Evolutionary conservation across 169 alveolate genomes (phyloP).

Genomic region (Babesia sp.): DNA sequence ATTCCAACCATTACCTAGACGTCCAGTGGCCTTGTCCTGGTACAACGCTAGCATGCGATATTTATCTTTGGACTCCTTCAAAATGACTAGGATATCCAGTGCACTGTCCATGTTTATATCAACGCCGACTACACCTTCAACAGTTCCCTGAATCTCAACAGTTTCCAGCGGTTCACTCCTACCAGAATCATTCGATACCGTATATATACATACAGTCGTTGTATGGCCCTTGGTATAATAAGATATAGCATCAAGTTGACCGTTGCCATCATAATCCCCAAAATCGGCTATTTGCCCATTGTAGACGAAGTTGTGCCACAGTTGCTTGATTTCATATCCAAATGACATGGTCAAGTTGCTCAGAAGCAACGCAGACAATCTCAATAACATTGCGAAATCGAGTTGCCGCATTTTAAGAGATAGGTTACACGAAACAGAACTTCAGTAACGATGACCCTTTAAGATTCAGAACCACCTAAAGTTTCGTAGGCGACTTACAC

Average conservation of each 20-base stretch:
- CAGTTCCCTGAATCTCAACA: conserved; percentile 56
- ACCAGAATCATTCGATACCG: neutral
- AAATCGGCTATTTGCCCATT: conserved; percentile 48
- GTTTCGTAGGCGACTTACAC: too few relatives aligned
- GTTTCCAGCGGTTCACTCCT: conserved; percentile 2
- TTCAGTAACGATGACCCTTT: neutral
- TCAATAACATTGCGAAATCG: neutral
- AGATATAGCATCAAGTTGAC: conserved; percentile 32
- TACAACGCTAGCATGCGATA: conserved; percentile 35
- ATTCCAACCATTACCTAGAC: conserved; percentile 32
- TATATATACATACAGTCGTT: conserved; percentile 6
- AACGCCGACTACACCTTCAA: conserved; percentile 62
- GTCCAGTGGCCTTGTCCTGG: conserved; percentile 11
- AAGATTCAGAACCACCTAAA: neutral
- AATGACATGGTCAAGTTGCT: neutral
- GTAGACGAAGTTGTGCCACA: conserved; percentile 8
- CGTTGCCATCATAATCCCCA: conserved; percentile 61
- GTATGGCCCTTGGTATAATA: neutral
- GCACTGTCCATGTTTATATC: conserved; percentile 70
- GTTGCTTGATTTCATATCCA: conserved; percentile 23
- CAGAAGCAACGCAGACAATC: neutral
- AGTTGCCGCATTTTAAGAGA: neutral
- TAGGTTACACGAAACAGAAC: neutral
- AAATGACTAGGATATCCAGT: conserved; percentile 65
- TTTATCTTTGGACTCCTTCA: conserved; percentile 26